Base-by-base conservation (phyloP, 352 stramenopile species). In the Phytophthora constricta region DNA sequence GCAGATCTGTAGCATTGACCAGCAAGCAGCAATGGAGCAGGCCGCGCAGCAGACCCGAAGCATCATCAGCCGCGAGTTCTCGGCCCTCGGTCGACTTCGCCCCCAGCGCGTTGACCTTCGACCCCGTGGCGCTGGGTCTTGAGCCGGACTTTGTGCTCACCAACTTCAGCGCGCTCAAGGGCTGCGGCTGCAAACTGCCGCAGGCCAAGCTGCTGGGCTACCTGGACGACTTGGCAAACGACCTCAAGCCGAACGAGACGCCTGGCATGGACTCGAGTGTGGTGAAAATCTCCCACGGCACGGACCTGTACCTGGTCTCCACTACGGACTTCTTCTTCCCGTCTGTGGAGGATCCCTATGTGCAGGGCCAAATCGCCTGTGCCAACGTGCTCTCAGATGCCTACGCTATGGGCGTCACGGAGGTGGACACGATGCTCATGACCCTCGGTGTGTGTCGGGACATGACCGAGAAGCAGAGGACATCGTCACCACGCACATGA, bases 311-410 rank as follows among this genome's bases (percentile, higher is more conserved):
- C 58, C 72, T 92, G 47, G 92, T 98, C 62, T 97, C 87, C 48
- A 98, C 93, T 14, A 98, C 95, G 25, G 95, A 98, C 76, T 98
- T 98, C 61, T 98, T 98, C 81, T 98, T 98, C 77, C 95, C 95
- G 4, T 83, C 93, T 19, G 92, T 98, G 47, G 92, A 98, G 70
- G 95, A 97, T 58, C 95, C 95, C 1, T 98, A 98, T 69, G 75
- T 95, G 22, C 84, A 93, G 74, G 95, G 95, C 55, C 79, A 96
- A 56, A 98, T 98, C 74, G 95, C 93, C 27, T 97, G 92, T 23
- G 93, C 91, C 53, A 98, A 98, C 67, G 95, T 98, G 33, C 78
- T 98, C 45, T 97, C 89, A 47, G 95, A 98, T 75, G 87, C 95
- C 51, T 98, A 98, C 74, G 93, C 95, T 26, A 97, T 98, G 85